Conservation (phyloP, 495 filamentous ascomycete species). For the Xylaria longipes region DNA sequence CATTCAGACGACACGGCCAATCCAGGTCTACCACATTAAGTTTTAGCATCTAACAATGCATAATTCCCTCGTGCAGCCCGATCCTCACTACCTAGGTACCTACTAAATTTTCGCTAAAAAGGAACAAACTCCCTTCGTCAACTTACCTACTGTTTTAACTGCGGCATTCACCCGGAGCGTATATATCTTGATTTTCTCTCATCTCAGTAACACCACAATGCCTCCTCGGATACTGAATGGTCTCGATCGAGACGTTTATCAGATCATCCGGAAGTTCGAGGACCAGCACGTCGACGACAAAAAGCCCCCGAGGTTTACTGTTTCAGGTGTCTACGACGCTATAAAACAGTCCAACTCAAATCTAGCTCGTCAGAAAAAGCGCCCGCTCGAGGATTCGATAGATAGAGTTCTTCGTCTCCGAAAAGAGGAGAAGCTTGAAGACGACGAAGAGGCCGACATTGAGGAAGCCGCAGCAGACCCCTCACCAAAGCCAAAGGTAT, state of each 20-base stretch:
- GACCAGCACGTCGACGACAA: slow-evolving; percentile 62
- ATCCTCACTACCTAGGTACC: too few species aligned
- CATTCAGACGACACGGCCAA: background rate
- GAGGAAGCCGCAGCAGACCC: slow-evolving; percentile 58
- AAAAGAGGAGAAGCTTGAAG: slow-evolving; percentile 65
- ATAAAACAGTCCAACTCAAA: slow-evolving; percentile 87
- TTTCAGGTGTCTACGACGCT: slow-evolving; percentile 70
- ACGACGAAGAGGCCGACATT: slow-evolving; percentile 65
- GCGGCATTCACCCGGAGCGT: too few species aligned
- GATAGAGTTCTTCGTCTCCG: slow-evolving; percentile 82
- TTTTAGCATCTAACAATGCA: background rate
- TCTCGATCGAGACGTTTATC: slow-evolving; percentile 63
- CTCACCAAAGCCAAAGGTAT: slow-evolving; percentile 43
- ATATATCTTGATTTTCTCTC: background rate
- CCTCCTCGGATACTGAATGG: slow-evolving; percentile 36
- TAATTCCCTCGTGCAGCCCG: background rate
- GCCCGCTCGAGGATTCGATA: slow-evolving; percentile 80
- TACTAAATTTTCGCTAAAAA: too few species aligned
- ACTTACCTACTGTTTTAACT: too few species aligned
- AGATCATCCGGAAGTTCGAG: slow-evolving; percentile 73
- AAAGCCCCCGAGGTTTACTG: slow-evolving; percentile 54
- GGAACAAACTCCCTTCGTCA: too few species aligned
- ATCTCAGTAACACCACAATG: slow-evolving; percentile 24
- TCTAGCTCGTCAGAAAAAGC: slow-evolving; percentile 79
- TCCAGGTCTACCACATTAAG: background rate